Conservation (phyloP, 2,329 filamentous ascomycete species). For the Alternaria panax region DNA sequence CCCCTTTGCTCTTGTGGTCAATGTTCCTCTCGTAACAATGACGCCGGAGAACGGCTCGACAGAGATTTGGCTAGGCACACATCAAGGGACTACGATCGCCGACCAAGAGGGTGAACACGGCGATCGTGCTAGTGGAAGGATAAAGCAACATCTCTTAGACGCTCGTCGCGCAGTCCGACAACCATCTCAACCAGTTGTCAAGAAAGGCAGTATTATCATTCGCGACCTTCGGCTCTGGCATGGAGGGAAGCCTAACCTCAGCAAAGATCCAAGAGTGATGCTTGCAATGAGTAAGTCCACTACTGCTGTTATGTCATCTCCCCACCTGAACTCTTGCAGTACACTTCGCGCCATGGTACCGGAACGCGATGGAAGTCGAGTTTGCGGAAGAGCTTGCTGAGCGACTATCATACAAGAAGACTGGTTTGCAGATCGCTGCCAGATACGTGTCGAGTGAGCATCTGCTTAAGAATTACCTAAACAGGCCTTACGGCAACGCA, state of each 20-base stretch:
- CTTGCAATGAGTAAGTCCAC: slow-evolving; percentile 45
- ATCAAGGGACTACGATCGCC: slow-evolving; percentile 47
- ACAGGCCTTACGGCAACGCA: slow-evolving; percentile 66
- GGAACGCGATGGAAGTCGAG: slow-evolving; percentile 65
- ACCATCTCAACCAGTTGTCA: slow-evolving; percentile 43
- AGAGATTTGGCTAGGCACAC: slow-evolving; percentile 61
- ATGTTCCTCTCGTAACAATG: slow-evolving; percentile 57
- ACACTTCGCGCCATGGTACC: slow-evolving; percentile 65
- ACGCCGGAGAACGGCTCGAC: slow-evolving; percentile 58
- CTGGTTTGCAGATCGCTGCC: slow-evolving; percentile 59
- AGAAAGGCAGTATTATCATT: slow-evolving; percentile 56
- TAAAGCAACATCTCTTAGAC: slow-evolving; percentile 36
- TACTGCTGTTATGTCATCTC: background rate
- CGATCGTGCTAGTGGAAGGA: slow-evolving; percentile 40
- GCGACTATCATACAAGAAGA: slow-evolving; percentile 52
- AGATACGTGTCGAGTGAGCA: slow-evolving; percentile 57
- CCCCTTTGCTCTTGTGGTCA: slow-evolving; percentile 58
- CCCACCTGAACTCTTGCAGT: slow-evolving; percentile 36
- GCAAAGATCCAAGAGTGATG: slow-evolving; percentile 56
- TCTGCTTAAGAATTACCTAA: slow-evolving; percentile 59
- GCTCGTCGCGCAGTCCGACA: slow-evolving; percentile 21
- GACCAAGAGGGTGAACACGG: slow-evolving; percentile 52
- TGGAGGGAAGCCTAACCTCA: slow-evolving; percentile 59
- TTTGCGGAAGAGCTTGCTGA: slow-evolving; percentile 60
- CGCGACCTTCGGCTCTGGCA: slow-evolving; percentile 60